Evolutionary conservation across 1,139 yeast species (phyloP), one percentile per base, ranked within the genome.

Genomic region (Blastobotrys proliferans): DNA sequence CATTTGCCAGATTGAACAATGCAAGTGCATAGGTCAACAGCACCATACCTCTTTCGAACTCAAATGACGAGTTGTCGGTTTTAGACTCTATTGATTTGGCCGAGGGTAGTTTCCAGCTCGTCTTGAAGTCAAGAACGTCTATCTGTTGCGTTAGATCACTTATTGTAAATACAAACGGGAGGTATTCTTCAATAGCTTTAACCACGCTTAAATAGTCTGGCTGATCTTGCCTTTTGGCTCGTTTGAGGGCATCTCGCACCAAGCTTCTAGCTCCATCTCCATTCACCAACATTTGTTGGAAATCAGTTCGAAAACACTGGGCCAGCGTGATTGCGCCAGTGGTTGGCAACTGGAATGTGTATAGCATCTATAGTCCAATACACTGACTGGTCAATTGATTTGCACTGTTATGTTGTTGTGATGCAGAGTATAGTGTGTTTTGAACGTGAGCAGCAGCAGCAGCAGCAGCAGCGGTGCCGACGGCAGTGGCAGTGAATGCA

Each of bases 241-340:
- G 51, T 40, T 60, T 60, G 24, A 62, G 49, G 4, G 52, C 44
- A 39, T 60, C 65, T 11, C 64, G 47, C 6, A 62, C 57, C 6
- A 54, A 51, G 2, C 64, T 62, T 11, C 67, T 54, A 5, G 55
- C 49, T 3, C 56, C 52, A 38, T 62, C 67, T 3, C 64, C 62
- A 27, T 54, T 51, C 4, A 54, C 45, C 6, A 61, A 38, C 10
- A 54, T 39, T 40, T 60, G 62, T 13, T 51, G 53, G 40, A 51
- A 50, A 33, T 52, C 52, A n/a, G 61, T 51, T 16, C 50, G 44
- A 17, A 55, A 46, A 20, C 45, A 47, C 20, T 53, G 50, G 10
- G 56, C 45, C 29, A 58, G 50, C 4, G 56, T 45, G n/a, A 59
- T 37, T 3, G 50, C 48, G 4, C 62, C 58, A 1, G 65, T 58